phyloP scores from a whole-genome alignment of 306 rosid species.

The Argentina anserina region DNA sequence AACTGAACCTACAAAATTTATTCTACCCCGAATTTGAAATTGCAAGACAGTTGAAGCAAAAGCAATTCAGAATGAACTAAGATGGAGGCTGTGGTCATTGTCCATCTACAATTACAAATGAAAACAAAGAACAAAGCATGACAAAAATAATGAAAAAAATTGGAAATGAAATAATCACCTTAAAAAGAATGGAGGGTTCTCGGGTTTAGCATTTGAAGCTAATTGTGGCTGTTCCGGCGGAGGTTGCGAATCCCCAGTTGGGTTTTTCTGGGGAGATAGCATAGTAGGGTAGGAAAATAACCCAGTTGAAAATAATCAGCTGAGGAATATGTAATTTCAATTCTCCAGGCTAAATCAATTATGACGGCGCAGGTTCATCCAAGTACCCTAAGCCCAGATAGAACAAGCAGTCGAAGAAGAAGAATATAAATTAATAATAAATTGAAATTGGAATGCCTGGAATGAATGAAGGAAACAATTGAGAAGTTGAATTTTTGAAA shows the following conservation, averaged over 20 bases:
- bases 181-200: constrained; percentile 43
- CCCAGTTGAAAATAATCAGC: constrained; percentile 22
- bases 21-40: not conserved
- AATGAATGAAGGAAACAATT: not conserved
- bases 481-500: not conserved
- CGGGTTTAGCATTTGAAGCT: constrained; percentile 23
- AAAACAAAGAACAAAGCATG: not conserved
- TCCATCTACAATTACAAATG: not conserved
- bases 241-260: constrained; percentile 30
- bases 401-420: not conserved
- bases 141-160: not conserved
- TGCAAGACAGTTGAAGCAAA: not conserved
- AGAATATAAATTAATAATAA: not conserved
- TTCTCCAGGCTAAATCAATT: not conserved
- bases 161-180: constrained; percentile 27
- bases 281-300: constrained; percentile 16
- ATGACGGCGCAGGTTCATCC: not conserved
- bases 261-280: constrained; percentile 38
- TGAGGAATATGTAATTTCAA: not conserved
- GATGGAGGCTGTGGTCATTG: too few species aligned
- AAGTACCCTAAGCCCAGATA: not conserved
- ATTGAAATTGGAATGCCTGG: not conserved
- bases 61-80: not conserved
- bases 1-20: constrained; percentile 4
- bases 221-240: constrained; percentile 23